A percentile compares a stretch with the other conserved stretches of the same genome.
phyloP scores from a whole-genome alignment of 306 rosid species.

The Glycine latifolia region DNA sequence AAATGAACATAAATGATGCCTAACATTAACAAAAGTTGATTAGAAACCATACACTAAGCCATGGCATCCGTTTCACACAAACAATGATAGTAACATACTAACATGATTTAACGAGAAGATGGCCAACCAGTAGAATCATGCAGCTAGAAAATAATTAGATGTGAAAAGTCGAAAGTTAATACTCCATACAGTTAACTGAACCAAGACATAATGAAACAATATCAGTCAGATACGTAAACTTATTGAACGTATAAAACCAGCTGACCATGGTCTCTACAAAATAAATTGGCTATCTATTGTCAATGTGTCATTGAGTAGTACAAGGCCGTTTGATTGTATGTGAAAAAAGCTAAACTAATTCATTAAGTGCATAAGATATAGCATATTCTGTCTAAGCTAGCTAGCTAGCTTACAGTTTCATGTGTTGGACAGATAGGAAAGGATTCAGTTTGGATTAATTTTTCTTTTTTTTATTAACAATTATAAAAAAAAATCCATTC shows the following conservation, averaged over 20 bases:
- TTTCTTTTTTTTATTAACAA: not conserved
- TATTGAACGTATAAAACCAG: not conserved
- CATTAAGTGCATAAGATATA: not conserved
- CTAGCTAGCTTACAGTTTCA: not conserved
- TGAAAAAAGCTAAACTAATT: not conserved
- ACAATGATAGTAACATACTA: too few relatives aligned
- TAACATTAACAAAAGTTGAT: too few relatives aligned
- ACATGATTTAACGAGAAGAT: too few relatives aligned
- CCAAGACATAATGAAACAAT: not conserved
- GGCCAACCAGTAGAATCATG: not conserved
- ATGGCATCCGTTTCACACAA: too few relatives aligned
- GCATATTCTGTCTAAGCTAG: not conserved
- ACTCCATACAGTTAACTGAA: not conserved
- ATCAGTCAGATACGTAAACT: too few relatives aligned
- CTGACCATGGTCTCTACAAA: not conserved
- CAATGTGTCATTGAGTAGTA: not conserved
- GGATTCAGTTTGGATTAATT: not conserved
- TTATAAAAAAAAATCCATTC: not conserved
- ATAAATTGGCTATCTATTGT: too few relatives aligned
- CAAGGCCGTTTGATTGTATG: not conserved
- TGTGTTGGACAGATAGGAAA: not conserved
- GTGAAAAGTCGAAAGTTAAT: too few relatives aligned
- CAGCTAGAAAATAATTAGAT: not conserved
- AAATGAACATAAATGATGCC: too few relatives aligned
- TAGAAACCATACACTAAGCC: too few relatives aligned